These are phyloP conservation scores for Rhododendron ferrugineum DNA, from an alignment of 148 eudicot species.

Conservation along the genomic window DNA sequence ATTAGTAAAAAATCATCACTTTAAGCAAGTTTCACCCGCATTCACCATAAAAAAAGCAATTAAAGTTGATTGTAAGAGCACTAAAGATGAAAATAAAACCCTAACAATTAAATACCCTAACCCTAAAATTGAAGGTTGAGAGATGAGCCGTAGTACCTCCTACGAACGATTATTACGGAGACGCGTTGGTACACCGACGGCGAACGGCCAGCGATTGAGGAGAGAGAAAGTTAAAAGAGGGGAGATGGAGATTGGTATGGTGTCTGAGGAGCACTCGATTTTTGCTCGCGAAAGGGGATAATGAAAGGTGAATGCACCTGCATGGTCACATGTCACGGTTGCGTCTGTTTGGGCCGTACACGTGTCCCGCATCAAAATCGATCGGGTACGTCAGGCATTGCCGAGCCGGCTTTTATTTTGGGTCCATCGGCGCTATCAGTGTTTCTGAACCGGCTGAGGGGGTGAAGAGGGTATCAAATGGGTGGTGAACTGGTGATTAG, in stretches of 20 bases:
- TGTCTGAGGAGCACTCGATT: conserved; percentile 27
- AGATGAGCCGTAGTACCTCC: neutral
- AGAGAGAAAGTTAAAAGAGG: neutral
- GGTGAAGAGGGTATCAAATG: neutral
- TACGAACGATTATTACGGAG: neutral
- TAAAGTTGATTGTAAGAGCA: neutral
- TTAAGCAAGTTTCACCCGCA: neutral
- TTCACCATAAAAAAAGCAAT: neutral
- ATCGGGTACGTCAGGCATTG: neutral
- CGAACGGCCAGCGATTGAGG: conserved; percentile 6
- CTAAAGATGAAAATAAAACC: neutral
- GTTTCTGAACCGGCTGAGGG: neutral
- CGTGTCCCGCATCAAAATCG: neutral
- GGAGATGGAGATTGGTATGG: conserved; percentile 3
- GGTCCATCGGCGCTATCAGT: neutral
- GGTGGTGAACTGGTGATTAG: neutral
- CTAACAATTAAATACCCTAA: neutral
- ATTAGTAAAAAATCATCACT: neutral
- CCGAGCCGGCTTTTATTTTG: neutral
- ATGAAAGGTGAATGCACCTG: neutral
- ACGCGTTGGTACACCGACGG: conserved; percentile 7
- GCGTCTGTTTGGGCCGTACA: neutral
- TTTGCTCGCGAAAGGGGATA: conserved; percentile 12
- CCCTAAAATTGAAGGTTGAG: conserved; percentile 4
- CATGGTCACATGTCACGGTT: conserved; percentile 4